Base-by-base conservation (phyloP, 805 yeast species). In the Debaryomyces maramus region DNA sequence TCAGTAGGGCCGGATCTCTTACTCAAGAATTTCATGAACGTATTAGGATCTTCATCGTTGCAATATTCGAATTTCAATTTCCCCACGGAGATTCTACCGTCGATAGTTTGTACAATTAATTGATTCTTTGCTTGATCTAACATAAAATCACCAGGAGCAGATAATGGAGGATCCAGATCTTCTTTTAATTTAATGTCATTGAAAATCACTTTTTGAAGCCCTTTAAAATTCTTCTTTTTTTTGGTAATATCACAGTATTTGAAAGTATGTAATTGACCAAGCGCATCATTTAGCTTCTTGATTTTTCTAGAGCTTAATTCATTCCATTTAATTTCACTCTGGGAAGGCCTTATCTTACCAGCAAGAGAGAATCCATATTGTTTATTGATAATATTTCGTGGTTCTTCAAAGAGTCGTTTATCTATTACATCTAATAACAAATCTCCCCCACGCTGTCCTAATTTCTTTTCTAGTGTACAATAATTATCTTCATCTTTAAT, bases 401-500 rank as follows among this genome's bases (percentile, higher is more conserved):
- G 6, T 15, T 13, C n/a, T 32, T 32, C 34, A 40, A 52, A 72
- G 6, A 60, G 29, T 1, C 61, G 53, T 1, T 65, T 41, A 1
- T 50, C 48, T 0, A 89, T 45, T 0, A 77, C 78, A 0, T 71
- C 44, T 0, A 56, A 59, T 9, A 91, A 63, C 14, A 85, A 58
- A 0, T 70, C 58, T 0, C 88, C 88, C 1, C 97, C 97, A 2
- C 67, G 50, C 0, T 38, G 48, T 0, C 88, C 88, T 14, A 90
- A 63, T 36, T 67, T 73, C 1, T 67, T 64, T 32, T 74, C 67
- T 15, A 90, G 58, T 0, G 75, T 46, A 0, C 34, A 41, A 31
- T 72, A 61, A 8, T 79, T 77, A 22, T 81, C 86, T 7, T 57
- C 47, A 3, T 55, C 56, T 0, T 37, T 39, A 1, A 87, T 67